phyloP scores from a whole-genome alignment of 345 rosid genomes.

The Draba incana region DNA sequence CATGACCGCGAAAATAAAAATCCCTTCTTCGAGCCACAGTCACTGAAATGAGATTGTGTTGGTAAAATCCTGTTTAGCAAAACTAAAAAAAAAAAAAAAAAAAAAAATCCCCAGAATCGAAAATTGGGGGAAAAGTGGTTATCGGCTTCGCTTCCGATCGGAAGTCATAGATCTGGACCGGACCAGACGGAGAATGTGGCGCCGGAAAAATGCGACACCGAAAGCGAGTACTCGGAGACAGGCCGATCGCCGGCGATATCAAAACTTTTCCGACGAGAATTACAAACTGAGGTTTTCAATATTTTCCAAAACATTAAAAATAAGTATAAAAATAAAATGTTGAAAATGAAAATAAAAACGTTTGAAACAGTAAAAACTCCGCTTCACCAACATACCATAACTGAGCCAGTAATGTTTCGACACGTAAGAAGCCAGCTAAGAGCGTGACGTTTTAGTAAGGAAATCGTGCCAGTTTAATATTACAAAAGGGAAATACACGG shows the following conservation, averaged over 20 bases:
- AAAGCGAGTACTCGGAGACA: not conserved
- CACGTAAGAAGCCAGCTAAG: conserved; percentile 1
- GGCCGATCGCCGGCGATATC: conserved; percentile 20
- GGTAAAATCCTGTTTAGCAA: too few species aligned
- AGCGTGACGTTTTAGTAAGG: conserved; percentile 13
- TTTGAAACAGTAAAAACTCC: conserved; percentile 13
- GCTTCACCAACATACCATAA: conserved; percentile 12
- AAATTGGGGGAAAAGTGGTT: not conserved
- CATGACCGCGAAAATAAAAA: conserved; percentile 45
- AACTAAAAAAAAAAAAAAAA: too few species aligned
- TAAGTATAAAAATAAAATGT: not conserved
- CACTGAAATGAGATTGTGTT: too few species aligned
- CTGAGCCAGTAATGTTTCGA: not conserved
- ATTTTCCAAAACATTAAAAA: not conserved
- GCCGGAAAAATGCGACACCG: too few species aligned
- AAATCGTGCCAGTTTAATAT: conserved; percentile 34
- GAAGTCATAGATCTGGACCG: conserved; percentile 44
- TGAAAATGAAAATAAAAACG: not conserved
- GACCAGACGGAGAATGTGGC: not conserved
- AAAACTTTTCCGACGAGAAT: conserved; percentile 24
- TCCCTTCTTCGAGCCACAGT: not conserved
- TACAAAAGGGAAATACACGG: conserved; percentile 18
- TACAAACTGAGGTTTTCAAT: conserved; percentile 4
- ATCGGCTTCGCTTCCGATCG: conserved; percentile 26
- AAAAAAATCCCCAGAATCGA: conserved; percentile 9